Conservation (phyloP, 2,329 filamentous ascomycete genomes). For the Juglanconis juglandina region DNA sequence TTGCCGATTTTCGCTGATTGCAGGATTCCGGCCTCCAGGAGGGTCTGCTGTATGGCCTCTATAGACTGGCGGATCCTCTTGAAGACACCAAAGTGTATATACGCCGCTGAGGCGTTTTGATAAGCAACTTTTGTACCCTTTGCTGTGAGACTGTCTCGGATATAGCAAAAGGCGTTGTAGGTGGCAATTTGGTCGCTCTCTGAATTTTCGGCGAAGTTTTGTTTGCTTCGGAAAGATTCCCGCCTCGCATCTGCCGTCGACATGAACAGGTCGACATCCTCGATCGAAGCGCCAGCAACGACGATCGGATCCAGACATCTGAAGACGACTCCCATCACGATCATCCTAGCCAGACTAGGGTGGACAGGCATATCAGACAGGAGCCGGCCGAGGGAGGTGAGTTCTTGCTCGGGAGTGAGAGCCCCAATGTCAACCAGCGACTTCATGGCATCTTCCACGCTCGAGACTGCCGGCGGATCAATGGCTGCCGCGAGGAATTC, state of each 20-base stretch:
- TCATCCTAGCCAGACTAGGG: constrained; percentile 45
- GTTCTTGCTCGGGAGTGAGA: constrained; percentile 37
- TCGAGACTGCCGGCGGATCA: constrained; percentile 37
- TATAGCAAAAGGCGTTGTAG: not conserved
- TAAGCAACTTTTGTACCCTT: not conserved
- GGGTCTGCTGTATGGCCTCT: constrained; percentile 33
- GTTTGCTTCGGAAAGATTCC: not conserved
- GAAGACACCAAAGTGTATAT: constrained; percentile 29
- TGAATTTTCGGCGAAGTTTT: not conserved
- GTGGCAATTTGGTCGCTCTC: not conserved
- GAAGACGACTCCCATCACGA: constrained; percentile 48
- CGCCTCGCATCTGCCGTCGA: not conserved
- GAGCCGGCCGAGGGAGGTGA: constrained; percentile 40
- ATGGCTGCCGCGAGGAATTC: constrained; percentile 40
- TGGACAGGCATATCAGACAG: constrained; percentile 33
- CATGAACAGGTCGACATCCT: constrained; percentile 1
- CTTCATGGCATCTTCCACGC: constrained; percentile 35
- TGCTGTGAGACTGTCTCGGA: not conserved
- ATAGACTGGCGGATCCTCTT: constrained; percentile 31
- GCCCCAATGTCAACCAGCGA: constrained; percentile 38
- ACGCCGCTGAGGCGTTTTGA: no score
- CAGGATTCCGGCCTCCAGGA: constrained; percentile 32
- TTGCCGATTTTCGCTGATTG: not conserved
- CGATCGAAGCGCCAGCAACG: constrained; percentile 31
- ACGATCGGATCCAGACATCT: constrained; percentile 48